phyloP scores from a whole-genome alignment of 1,284 basidiomycete species.

The Trichosporon inkin region DNA sequence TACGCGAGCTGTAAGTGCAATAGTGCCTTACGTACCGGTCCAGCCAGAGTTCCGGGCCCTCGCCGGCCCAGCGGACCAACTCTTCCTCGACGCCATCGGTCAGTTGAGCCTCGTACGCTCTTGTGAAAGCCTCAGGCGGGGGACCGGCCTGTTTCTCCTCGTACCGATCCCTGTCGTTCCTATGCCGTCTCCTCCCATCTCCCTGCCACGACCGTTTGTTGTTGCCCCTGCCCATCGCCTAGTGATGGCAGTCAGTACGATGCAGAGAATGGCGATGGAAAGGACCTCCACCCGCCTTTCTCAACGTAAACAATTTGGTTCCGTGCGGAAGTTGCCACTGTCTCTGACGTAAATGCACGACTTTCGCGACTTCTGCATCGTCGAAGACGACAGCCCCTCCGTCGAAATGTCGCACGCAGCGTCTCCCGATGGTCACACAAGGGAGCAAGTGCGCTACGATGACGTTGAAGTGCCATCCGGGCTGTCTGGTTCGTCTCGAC shows the following conservation, averaged over 20 bases:
- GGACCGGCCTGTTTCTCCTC: background rate
- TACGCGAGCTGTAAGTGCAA: no score
- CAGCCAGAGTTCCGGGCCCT: slow-evolving; percentile 30
- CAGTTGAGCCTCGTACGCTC: slow-evolving; percentile 44
- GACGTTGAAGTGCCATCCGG: background rate
- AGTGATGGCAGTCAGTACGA: background rate
- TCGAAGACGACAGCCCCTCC: no score
- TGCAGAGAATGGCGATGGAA: background rate
- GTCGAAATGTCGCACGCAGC: background rate
- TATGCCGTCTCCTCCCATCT: background rate
- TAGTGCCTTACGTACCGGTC: slow-evolving; percentile 34
- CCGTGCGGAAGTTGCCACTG: slow-evolving; percentile 1
- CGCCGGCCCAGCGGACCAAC: slow-evolving; percentile 33
- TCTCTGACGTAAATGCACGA: slow-evolving; percentile 1
- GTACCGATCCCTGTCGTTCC: background rate
- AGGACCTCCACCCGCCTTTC: background rate
- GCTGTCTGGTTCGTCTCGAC: background rate
- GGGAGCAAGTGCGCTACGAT: background rate
- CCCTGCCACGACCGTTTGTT: background rate
- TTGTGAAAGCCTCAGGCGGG: slow-evolving; percentile 17
- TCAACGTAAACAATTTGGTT: slow-evolving; percentile 8
- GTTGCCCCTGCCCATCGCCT: slow-evolving; percentile 7
- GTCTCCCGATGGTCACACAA: background rate
- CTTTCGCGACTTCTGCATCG: background rate
- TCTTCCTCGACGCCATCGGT: slow-evolving; percentile 5